Base-by-base conservation (phyloP, 2,329 filamentous ascomycete genomes). In the Coleophoma crateriformis region DNA sequence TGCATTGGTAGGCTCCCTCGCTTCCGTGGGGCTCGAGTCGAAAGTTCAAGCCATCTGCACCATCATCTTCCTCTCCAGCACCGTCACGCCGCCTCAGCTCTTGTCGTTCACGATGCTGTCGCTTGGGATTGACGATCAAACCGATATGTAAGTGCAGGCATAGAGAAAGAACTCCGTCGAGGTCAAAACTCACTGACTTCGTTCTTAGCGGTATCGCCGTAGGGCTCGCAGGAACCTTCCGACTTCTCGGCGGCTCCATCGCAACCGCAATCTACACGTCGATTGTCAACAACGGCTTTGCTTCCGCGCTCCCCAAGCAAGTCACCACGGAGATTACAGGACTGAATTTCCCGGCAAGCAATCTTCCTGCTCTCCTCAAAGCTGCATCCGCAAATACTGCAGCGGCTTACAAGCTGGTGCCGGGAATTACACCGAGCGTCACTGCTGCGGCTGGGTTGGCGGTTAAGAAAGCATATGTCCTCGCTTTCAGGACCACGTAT, bases 251-350 rank as follows among this genome's bases (percentile, higher is more conserved):
- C 19, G 67, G 68, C 45, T 65, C 68, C 14, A 60, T 70, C 2
- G 66, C 67, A 8, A 68, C 64, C 4, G 66, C 65, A 27, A 68
- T 71, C 48, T 71, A 68, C 59, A 67, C 64, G 1, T 60, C 64
- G 32, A 66, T 70, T 40, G 60, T 63, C 45, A 59, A 62, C 11
- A 64, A 60, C 42, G 55, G 61, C 32, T 67, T 64, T 55, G 51
- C 45, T 2, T 53, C 51, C 7, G 58, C 62, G 7, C 56, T 62
- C 13, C 65, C 1, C 59, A 60, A 5, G 39, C 49, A 22, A 53
- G 53, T 34, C 68, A 68, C 55, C 66, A 62, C 4, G 49, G 54
- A 4, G 63, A 65, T 3, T 61, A 64, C 15, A 67, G 67, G 53
- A 47, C 52, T 44, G 10, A 33, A 33, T 4, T 33, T 32, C n/a